phyloP scores from a whole-genome alignment of 441 rosid species.

The Eutrema salsugineum region DNA sequence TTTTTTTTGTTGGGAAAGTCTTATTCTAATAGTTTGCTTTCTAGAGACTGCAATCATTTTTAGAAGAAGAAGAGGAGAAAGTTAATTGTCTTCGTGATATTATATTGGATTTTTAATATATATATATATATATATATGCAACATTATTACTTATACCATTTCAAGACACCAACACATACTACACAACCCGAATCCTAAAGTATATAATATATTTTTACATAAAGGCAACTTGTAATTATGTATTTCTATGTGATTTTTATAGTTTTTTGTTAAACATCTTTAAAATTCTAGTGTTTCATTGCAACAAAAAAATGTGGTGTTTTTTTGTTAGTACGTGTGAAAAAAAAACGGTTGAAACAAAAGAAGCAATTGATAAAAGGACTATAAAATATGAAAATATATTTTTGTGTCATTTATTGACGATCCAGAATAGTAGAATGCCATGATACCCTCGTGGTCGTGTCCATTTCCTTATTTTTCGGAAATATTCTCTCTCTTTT shows the following conservation, averaged over 20 bases:
- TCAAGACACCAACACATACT: neutral
- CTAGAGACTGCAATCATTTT: neutral
- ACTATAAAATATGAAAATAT: neutral
- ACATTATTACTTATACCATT: neutral
- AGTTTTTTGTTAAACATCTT: too few species aligned
- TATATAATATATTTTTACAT: neutral
- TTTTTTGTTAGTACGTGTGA: too few species aligned
- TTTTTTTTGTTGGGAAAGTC: neutral
- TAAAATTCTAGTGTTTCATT: too few species aligned
- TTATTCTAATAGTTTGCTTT: neutral
- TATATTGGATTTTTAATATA: too few species aligned
- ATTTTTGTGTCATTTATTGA: conserved; percentile 5
- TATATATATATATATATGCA: too few species aligned
- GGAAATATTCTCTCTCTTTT: too few species aligned
- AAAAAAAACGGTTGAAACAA: too few species aligned
- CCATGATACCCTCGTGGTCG: conserved; percentile 36
- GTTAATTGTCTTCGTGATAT: neutral
- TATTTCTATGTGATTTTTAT: neutral
- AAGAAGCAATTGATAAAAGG: too few species aligned
- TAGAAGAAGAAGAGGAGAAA: neutral
- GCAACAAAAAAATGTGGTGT: too few species aligned
- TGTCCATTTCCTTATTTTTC: conserved; percentile 28
- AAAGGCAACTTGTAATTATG: neutral
- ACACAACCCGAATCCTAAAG: neutral
- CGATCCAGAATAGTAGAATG: conserved; percentile 11